These are phyloP conservation scores for Epichloe sp. DNA, from an alignment of 2,329 filamentous ascomycete genomes.

Conservation along the genomic window DNA sequence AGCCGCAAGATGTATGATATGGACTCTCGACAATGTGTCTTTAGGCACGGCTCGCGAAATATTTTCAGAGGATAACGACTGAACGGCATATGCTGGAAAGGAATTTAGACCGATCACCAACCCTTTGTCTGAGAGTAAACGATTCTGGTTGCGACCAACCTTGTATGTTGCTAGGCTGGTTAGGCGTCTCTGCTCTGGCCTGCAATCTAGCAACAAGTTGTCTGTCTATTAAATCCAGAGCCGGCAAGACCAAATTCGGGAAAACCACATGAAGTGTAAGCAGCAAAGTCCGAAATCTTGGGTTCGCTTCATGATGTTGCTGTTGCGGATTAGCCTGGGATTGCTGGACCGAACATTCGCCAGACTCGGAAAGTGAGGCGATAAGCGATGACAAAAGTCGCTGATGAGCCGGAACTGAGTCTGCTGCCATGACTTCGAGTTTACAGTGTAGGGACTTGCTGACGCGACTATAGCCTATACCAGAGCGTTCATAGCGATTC, in stretches of 20 bases:
- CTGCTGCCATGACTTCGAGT: neutral
- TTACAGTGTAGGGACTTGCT: too few species aligned
- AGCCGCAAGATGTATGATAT: constrained; percentile 58
- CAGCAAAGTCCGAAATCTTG: constrained; percentile 39
- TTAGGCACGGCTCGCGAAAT: constrained; percentile 10
- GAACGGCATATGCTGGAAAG: constrained; percentile 45
- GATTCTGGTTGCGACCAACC: neutral
- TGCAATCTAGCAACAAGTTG: constrained; percentile 37
- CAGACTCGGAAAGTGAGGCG: neutral
- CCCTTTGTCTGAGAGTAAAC: neutral
- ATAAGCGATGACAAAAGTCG: constrained; percentile 3
- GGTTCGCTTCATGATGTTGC: constrained; percentile 5
- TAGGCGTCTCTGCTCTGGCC: neutral
- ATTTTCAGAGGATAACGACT: constrained; percentile 35
- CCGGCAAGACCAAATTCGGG: constrained; percentile 66
- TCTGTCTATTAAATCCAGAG: constrained; percentile 77
- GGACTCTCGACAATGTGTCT: constrained; percentile 22
- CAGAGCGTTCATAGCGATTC: too few species aligned
- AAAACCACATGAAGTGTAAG: constrained; percentile 77
- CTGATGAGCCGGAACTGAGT: neutral
- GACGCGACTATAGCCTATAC: too few species aligned
- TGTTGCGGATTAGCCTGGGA: neutral
- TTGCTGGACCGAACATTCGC: neutral
- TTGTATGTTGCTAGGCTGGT: neutral
- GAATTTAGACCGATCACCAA: neutral